Evolutionary conservation across 2,329 filamentous ascomycete genomes (phyloP).

Genomic region (Cladosporium austrohemisphaericum): DNA sequence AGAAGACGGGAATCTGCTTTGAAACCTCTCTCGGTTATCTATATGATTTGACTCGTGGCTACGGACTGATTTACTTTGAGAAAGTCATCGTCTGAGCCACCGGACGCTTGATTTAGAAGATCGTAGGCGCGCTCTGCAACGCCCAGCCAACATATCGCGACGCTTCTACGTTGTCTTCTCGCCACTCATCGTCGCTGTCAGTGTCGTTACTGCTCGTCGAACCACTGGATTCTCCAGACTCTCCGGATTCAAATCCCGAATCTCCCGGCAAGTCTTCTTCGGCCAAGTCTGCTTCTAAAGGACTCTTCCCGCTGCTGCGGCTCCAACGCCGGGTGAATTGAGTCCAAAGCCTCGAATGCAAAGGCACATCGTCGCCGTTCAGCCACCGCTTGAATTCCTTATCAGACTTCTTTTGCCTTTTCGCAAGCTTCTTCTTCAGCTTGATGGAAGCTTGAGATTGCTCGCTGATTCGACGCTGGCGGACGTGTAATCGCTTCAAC

Average conservation of each 20-base stretch:
- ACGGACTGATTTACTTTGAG: not conserved
- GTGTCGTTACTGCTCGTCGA: not conserved
- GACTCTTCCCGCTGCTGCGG: too few relatives aligned
- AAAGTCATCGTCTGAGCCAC: too few relatives aligned
- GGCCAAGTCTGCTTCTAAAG: too few relatives aligned
- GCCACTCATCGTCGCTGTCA: not conserved
- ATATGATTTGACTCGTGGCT: not conserved
- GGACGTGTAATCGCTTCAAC: not conserved
- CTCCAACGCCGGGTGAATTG: not conserved
- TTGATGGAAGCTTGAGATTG: not conserved
- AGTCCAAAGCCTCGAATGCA: not conserved
- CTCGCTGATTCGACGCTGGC: not conserved
- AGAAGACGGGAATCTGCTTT: conserved; percentile 11
- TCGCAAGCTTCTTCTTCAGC: not conserved
- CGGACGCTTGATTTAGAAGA: not conserved
- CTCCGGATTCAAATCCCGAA: too few relatives aligned
- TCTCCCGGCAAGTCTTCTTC: too few relatives aligned
- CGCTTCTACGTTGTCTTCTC: not conserved
- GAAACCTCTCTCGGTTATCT: too few relatives aligned
- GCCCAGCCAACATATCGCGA: not conserved
- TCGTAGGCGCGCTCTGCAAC: not conserved
- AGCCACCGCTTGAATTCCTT: not conserved
- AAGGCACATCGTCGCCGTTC: not conserved
- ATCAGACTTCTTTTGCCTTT: not conserved
- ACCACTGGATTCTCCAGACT: too few relatives aligned